These are phyloP conservation scores for Acer saccharum DNA, from an alignment of 345 rosid genomes.

Conservation along the genomic window DNA sequence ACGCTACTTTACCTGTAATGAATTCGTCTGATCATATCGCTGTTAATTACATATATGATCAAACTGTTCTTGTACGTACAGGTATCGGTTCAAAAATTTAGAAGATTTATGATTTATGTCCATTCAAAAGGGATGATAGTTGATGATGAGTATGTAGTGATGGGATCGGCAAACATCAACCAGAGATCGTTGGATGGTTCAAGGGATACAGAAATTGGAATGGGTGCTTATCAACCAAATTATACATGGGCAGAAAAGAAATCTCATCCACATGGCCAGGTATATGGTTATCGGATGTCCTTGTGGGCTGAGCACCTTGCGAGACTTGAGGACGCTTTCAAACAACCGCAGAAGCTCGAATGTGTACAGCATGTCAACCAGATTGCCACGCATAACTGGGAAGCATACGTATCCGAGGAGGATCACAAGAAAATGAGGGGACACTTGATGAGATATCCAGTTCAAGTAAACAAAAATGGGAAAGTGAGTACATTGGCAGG, in stretches of 20 bases:
- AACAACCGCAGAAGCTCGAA: conserved; percentile 38
- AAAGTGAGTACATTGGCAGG: conserved; percentile 37
- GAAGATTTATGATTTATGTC: conserved; percentile 73
- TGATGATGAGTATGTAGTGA: conserved; percentile 64
- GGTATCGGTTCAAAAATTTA: conserved; percentile 45
- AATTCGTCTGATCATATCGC: background rate
- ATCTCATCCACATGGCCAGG: conserved; percentile 64
- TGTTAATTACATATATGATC: background rate
- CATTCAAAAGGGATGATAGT: conserved; percentile 81
- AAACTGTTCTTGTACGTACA: conserved; percentile 24
- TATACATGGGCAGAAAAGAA: conserved; percentile 59
- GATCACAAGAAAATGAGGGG: conserved; percentile 51
- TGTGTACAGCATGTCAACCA: conserved; percentile 46
- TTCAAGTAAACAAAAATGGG: conserved; percentile 44
- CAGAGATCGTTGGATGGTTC: conserved; percentile 83
- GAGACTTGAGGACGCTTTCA: conserved; percentile 38
- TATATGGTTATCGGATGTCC: conserved; percentile 70
- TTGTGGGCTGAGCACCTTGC: conserved; percentile 74
- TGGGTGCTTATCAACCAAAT: conserved; percentile 69
- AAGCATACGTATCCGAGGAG: conserved; percentile 42
- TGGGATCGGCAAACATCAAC: conserved; percentile 77
- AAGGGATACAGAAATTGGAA: conserved; percentile 74
- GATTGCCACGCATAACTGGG: conserved; percentile 51
- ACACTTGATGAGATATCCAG: conserved; percentile 60
- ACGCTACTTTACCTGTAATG: background rate